Evolutionary conservation across 345 rosid species (phyloP), one percentile per base, ranked within the genome.

Genomic region (Rhizophora apiculata): DNA sequence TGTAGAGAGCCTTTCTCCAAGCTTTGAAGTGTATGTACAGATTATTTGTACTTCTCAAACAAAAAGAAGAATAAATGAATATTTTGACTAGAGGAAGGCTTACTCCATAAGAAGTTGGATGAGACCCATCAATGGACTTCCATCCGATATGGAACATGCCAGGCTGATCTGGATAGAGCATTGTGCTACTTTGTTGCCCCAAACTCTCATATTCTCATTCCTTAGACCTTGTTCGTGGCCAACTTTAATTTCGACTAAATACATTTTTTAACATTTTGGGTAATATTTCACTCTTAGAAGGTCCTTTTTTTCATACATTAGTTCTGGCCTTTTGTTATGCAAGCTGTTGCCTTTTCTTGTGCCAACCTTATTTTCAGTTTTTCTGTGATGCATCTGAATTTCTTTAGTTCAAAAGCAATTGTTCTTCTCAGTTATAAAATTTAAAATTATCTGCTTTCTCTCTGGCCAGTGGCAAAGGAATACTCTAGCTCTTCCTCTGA

Each of bases 401-500:
- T 56, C 11, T 56, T 6, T 27, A 22, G 49, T 43, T 43, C 1
- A 6, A 43, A 43, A 15, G 5, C 18, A 43, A 43, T 43, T 0
- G 19, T 43, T 13, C 18, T 43, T 43, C 5, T 56, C 60, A 56
- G 29, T 24, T 54, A 54, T 54, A 13, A 32, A 22, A 30, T 6
- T 65, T 10, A 29, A 59, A 59, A 6, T 18, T 18, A 31, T 3
- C 29, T 65, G 30, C 48, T 74, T 69, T 68, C 53, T 62, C 77
- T 68, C 61, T 72, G 52, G 70, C 63, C 87, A 95, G 99, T 95
- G 96, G 97, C 96, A 2, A 95, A 95, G 85, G 99, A 92, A 87
- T 79, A 93, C 60, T 82, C 92, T 51, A 88, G 85, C 67, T 84
- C 96, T 54, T 76, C 91, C 66, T 83, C 89, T 24, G 97, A 88